Evolutionary conservation across 352 stramenopile genomes (phyloP).

Genomic region (Globisporangium iwayamae): DNA sequence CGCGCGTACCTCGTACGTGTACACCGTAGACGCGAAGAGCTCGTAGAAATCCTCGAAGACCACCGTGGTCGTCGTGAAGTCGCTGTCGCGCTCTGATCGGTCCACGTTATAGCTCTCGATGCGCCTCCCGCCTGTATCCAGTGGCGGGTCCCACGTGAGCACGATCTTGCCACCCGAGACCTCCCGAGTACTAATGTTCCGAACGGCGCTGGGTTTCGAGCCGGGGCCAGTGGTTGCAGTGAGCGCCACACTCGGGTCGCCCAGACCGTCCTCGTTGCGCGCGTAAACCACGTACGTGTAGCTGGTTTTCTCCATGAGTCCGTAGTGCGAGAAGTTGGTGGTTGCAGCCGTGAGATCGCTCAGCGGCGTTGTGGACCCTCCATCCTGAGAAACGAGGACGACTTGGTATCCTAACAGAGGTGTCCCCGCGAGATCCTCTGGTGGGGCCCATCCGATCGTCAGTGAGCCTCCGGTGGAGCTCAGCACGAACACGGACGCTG

Average conservation of each 20-base stretch:
- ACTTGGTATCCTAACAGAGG: slow-evolving; percentile 37
- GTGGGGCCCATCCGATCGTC: slow-evolving; percentile 38
- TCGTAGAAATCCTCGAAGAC: slow-evolving; percentile 29
- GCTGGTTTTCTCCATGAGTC: slow-evolving; percentile 30
- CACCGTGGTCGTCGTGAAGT: slow-evolving; percentile 13
- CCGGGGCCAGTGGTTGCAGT: slow-evolving; percentile 15
- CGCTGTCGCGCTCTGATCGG: slow-evolving; percentile 16
- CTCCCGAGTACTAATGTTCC: slow-evolving; percentile 12
- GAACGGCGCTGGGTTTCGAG: slow-evolving; percentile 24
- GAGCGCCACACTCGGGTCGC: slow-evolving; percentile 25
- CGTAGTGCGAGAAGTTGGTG: slow-evolving; percentile 38
- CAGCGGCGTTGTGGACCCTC: slow-evolving; percentile 3
- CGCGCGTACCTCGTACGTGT: slow-evolving; percentile 39
- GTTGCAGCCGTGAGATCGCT: not conserved
- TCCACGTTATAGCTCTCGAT: slow-evolving; percentile 46
- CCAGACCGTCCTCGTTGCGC: slow-evolving; percentile 42
- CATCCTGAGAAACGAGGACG: slow-evolving; percentile 14
- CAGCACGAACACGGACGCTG: slow-evolving; percentile 19
- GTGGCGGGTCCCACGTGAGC: slow-evolving; percentile 37
- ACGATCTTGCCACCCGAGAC: slow-evolving; percentile 28
- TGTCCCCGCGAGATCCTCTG: slow-evolving; percentile 49
- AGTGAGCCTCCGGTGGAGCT: slow-evolving; percentile 38
- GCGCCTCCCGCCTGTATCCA: slow-evolving; percentile 36
- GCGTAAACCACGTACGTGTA: slow-evolving; percentile 49
- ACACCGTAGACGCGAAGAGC: slow-evolving; percentile 27